These are phyloP conservation scores for Colletotrichum graminicola DNA, from an alignment of 2,329 filamentous ascomycete species.

Conservation along the genomic window DNA sequence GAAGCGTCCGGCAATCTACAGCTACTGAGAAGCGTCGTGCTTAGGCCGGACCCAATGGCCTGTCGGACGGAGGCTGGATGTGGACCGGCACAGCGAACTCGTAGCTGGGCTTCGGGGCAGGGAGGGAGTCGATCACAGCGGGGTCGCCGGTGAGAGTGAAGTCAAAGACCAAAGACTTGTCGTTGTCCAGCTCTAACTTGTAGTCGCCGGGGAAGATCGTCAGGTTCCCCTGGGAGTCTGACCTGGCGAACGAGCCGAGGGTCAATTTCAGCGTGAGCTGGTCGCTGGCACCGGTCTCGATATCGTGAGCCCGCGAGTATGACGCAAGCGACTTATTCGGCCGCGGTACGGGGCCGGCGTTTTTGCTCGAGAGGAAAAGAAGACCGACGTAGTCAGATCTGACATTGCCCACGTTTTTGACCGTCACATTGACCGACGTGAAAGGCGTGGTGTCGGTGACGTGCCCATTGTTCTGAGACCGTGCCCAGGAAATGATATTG, in stretches of 20 bases:
- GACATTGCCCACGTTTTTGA: neutral
- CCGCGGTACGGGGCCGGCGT: neutral
- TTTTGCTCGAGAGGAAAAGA: neutral
- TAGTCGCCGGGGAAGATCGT: constrained; percentile 29
- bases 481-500: neutral
- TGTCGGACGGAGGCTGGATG: neutral
- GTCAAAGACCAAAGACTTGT: neutral
- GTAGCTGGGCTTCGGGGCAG: neutral
- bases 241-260: neutral
- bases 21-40: neutral
- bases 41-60: neutral
- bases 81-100: neutral
- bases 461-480: neutral
- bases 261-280: neutral
- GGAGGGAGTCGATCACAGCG: neutral
- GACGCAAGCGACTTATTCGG: neutral
- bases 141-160: neutral
- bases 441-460: neutral
- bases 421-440: neutral
- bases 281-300: neutral
- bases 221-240: constrained; percentile 1
- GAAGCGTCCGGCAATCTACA: neutral
- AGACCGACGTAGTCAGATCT: neutral
- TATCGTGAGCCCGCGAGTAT: neutral
- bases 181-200: constrained; percentile 1